Evolutionary conservation across 116 monocot species (phyloP), one percentile per base, ranked within the genome.

Genomic region (Iris pallida): DNA sequence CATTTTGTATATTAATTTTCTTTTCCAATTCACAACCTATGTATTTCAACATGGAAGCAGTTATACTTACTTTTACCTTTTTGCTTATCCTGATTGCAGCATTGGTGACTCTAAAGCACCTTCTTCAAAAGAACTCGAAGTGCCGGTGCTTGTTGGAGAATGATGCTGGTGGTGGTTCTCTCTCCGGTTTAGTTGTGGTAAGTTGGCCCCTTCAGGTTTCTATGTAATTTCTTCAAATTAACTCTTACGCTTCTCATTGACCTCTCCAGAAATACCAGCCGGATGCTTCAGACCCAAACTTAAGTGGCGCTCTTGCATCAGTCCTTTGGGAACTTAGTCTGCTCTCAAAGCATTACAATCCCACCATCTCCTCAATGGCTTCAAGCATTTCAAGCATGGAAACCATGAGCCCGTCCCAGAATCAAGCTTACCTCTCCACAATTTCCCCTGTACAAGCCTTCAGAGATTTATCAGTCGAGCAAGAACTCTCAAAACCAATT

Each of bases 261-360:
- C 44, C 54, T 71, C 15, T 75, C 13, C 83, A 98, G 97, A 98
- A 88, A 70, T 98, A 92, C 71, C 79, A 88, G 71, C 87, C 92
- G 12, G 97, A 98, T 44, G 85, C 87, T 30, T 66, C 65, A 9
- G 92, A 98, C 56, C 97, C 97, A 42, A 81, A 98, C 47, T 43
- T 98, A 20, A 92, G 97, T 68, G 97, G 97, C 20, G 90, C 88
- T 1, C 85, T 92, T 47, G 85, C 97, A 52, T 92, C 97, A 5
- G 97, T 92, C 58, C 83, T 98, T 7, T 98, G 97, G 97, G 97
- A 98, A 55, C 81, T 98, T n/a, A 92, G 90, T 62, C 80, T 98
- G 6, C 78, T 92, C 56, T 47, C 68, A 44, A 92, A 97, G 73
- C 97, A 97, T 69, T 92, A 87, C 20, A 79, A 97, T 42, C 80